These are phyloP conservation scores for Bombardia bombarda DNA, from an alignment of 495 filamentous ascomycete species.

Conservation along the genomic window DNA sequence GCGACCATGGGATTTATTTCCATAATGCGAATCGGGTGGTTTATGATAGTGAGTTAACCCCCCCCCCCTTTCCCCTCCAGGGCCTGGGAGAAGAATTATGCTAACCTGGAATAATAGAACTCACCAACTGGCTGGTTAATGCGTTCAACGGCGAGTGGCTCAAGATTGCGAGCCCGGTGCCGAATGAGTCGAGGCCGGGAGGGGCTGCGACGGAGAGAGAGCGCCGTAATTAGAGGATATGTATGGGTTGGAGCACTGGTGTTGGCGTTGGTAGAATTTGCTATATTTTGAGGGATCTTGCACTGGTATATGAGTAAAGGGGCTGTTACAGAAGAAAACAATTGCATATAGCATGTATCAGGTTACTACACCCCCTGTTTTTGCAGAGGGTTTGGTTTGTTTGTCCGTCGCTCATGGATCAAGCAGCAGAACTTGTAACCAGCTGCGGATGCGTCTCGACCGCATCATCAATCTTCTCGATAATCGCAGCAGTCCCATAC, in stretches of 20 bases:
- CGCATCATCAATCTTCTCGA: conserved; percentile 34
- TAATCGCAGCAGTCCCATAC: conserved; percentile 50
- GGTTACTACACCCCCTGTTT: too few relatives aligned
- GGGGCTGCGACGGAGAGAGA: not conserved
- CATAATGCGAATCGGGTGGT: conserved; percentile 90
- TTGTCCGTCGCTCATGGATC: too few relatives aligned
- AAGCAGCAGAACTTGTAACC: not conserved
- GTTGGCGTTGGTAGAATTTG: not conserved
- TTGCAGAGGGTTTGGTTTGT: too few relatives aligned
- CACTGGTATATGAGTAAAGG: not conserved
- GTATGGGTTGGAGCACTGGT: not conserved
- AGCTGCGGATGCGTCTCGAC: conserved; percentile 15
- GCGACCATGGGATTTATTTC: conserved; percentile 91
- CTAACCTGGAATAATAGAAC: conserved; percentile 45
- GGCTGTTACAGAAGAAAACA: too few relatives aligned
- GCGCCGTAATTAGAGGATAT: not conserved
- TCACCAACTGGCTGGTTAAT: conserved; percentile 89
- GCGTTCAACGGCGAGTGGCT: conserved; percentile 97
- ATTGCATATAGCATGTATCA: too few relatives aligned
- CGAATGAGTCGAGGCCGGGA: conserved; percentile 20
- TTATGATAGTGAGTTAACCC: conserved; percentile 75
- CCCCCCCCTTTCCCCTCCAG: not conserved
- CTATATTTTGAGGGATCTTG: not conserved
- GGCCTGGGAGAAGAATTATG: too few relatives aligned
- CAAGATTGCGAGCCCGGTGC: conserved; percentile 60